phyloP scores from a whole-genome alignment of 1,139 yeast genomes.

The Saccharomyces uvarum region DNA sequence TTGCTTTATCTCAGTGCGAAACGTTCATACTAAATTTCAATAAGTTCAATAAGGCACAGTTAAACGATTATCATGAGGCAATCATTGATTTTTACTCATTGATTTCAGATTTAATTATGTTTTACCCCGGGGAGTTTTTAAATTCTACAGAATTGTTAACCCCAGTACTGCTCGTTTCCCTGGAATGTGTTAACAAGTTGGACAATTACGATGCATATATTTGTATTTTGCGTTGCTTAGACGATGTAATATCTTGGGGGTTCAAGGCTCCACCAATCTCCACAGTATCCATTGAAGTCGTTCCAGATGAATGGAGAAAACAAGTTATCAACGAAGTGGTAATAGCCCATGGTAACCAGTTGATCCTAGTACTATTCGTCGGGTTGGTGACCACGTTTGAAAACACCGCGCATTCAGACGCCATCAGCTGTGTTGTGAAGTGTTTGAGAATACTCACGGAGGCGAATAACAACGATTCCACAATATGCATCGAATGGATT shows the following conservation, averaged over 20 bases:
- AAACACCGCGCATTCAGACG: conserved; percentile 62
- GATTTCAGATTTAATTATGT: conserved; percentile 73
- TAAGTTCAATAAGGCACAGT: conserved; percentile 26
- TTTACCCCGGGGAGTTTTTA: conserved; percentile 62
- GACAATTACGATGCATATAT: conserved; percentile 68
- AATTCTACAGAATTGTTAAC: conserved; percentile 48
- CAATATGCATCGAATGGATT: conserved; percentile 48
- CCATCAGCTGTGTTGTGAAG: conserved; percentile 65
- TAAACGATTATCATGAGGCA: conserved; percentile 54
- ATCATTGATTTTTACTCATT: conserved; percentile 85
- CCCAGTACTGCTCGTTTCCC: conserved; percentile 54
- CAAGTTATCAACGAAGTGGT: conserved; percentile 40
- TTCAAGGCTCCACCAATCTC: conserved; percentile 74
- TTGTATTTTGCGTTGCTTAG: conserved; percentile 64
- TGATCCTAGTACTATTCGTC: conserved; percentile 47
- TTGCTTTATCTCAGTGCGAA: conserved; percentile 40
- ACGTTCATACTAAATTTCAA: conserved; percentile 37
- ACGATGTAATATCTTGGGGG: conserved; percentile 81
- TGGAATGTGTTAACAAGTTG: conserved; percentile 43
- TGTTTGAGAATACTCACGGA: conserved; percentile 46
- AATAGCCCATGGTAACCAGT: conserved; percentile 47
- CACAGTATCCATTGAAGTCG: conserved; percentile 43
- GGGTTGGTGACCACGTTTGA: conserved; percentile 73
- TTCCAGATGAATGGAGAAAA: conserved; percentile 47
- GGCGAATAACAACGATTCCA: conserved; percentile 25